Evolutionary conservation across 75 land plant species (phyloP).

Genomic region (Pinus taeda): DNA sequence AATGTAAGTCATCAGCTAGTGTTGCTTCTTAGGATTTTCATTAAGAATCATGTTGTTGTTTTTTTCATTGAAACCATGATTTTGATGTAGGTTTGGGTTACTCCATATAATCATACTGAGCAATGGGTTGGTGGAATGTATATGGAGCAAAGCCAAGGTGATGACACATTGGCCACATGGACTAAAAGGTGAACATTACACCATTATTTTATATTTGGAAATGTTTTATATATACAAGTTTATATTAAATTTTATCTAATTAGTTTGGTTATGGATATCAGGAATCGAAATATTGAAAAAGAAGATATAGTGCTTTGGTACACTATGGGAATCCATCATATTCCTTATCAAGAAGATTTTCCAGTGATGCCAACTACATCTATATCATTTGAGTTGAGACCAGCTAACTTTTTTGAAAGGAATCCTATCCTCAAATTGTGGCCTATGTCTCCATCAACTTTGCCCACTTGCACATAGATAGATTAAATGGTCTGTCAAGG

Average conservation of each 20-base stretch:
- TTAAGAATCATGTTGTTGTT: not conserved
- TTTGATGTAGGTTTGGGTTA: conserved; percentile 46
- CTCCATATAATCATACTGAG: conserved; percentile 40
- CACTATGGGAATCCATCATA: conserved; percentile 64
- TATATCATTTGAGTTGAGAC: conserved; percentile 52
- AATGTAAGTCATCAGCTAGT: not conserved
- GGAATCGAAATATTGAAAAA: conserved; percentile 58
- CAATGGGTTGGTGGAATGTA: conserved; percentile 64
- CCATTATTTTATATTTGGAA: no score
- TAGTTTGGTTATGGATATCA: not conserved
- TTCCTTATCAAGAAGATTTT: conserved; percentile 67
- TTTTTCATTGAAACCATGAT: not conserved
- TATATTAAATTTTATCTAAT: no score
- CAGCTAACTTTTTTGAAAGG: conserved; percentile 61
- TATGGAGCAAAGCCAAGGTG: conserved; percentile 57
- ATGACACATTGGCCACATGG: conserved; percentile 62
- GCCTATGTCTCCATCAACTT: not conserved
- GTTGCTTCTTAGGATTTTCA: not conserved
- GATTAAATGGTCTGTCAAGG: not conserved
- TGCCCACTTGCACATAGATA: not conserved
- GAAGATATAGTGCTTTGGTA: conserved; percentile 69
- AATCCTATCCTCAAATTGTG: conserved; percentile 31
- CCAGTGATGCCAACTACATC: conserved; percentile 54
- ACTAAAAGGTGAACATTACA: conserved; percentile 17
- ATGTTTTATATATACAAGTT: no score